Base-by-base conservation (phyloP, 345 rosid genomes). In the Salix purpurea region DNA sequence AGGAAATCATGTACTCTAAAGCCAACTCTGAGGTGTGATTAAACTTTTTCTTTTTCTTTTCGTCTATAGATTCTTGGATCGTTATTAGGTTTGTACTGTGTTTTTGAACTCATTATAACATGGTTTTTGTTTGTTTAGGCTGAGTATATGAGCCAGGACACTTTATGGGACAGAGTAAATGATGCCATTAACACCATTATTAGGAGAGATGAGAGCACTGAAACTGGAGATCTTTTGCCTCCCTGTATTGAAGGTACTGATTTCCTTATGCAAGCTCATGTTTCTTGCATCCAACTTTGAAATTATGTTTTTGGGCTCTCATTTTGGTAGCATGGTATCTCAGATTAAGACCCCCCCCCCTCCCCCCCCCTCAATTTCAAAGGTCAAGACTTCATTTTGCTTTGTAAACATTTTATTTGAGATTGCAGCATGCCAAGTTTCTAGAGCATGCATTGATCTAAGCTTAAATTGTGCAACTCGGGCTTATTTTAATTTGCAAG, bases 1-100 rank as follows among this genome's bases (percentile, higher is more conserved):
- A 96, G 89, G 97, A 96, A 83, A 93, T 96, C 85, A 90, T 96
- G 86, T 96, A 95, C 85, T 93, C 98, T 39, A 96, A 96, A 88
- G 98, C 97, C 79, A 93, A 91, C 83, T 93, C 98, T 44, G 99
- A 96, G 99, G 99, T 91, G 83, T 62, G 64, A 9, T 23, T 23
- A 10, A 39, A 26, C 36, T 34, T 61, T 69, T 54, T 78, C 4
- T 30, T 42, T 40, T 54, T 56, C 67, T 10, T 61, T 84, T 54
- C 34, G 73, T 62, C 75, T 67, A n/a, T 14, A 18, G 50, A 32
- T 78, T 73, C 36, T 77, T 69, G 70, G 84, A 65, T 76, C 76
- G 52, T 75, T 70, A 14, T 80, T 65, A 16, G 64, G n/a, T 60
- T 76, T 68, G 39, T 23, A 40, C 18, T 64, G 30, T 34, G 3